A percentile compares a stretch with the other conserved stretches of the same genome.
Evolutionary conservation across 257 asterid species (phyloP).

Genomic region (Solanum paucissectum): DNA sequence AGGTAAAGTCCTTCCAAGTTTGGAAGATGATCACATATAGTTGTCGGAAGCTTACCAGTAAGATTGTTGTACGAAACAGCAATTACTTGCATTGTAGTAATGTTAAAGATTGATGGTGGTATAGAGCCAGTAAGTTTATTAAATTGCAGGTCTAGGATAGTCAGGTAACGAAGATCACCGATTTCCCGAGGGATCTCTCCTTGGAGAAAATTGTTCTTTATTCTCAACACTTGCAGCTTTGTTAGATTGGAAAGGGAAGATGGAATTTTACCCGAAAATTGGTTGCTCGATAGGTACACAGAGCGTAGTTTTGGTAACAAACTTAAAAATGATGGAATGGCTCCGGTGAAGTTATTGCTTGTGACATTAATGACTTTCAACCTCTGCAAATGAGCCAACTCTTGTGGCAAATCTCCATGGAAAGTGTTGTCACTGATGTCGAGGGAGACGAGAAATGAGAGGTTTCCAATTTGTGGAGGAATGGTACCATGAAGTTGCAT

Average conservation of each 20-base stretch:
- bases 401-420: background rate
- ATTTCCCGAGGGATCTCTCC: background rate
- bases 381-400: background rate
- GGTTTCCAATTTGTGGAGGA: background rate
- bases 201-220: background rate
- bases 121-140: background rate
- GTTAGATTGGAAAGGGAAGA: background rate
- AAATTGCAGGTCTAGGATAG: background rate
- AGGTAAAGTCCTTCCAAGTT: background rate
- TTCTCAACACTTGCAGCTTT: background rate
- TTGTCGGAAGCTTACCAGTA: background rate
- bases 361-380: background rate
- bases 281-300: background rate
- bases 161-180: background rate
- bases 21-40: background rate
- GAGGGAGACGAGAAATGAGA: background rate
- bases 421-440: background rate
- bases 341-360: background rate
- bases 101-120: background rate
- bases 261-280: background rate
- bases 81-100: background rate
- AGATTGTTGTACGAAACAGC: background rate
- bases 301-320: accelerated
- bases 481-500: background rate
- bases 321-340: background rate